Conservation (phyloP, 768 basidiomycete genomes). For the Xanthoconium stramineum region DNA sequence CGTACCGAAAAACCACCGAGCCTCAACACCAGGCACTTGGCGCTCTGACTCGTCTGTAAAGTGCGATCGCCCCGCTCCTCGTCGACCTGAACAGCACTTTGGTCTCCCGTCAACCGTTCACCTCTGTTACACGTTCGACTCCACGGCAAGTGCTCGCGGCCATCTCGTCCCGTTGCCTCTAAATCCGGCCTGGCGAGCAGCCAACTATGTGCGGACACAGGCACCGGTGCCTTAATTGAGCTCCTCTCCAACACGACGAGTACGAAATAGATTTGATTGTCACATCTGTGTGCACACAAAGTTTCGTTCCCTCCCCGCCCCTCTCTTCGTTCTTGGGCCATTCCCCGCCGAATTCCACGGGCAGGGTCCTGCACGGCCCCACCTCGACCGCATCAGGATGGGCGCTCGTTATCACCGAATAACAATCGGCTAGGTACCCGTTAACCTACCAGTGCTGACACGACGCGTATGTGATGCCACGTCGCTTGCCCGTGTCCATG, state of each 20-base stretch:
- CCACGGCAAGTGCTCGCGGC: no score
- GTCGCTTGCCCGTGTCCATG: background rate
- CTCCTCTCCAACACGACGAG: no score
- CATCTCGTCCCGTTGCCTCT: no score
- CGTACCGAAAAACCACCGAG: background rate
- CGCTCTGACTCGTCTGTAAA: background rate
- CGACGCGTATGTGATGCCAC: background rate
- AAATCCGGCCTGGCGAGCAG: no score
- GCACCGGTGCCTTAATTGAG: no score
- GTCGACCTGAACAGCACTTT: no score
- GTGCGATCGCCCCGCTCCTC: background rate
- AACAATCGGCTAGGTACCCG: background rate
- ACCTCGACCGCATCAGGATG: background rate
- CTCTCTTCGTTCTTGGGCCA: background rate
- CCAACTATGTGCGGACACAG: no score
- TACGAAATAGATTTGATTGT: background rate
- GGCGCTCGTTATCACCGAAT: background rate
- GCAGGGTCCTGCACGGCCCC: background rate
- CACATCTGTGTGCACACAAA: background rate
- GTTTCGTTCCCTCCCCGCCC: background rate
- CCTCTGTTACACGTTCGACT: no score
- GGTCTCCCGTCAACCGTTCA: no score
- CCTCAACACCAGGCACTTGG: background rate
- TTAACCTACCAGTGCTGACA: background rate
- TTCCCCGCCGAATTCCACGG: slow-evolving; percentile 4